Base-by-base conservation (phyloP, 768 basidiomycete species). In the Pleurotus sapidus region DNA sequence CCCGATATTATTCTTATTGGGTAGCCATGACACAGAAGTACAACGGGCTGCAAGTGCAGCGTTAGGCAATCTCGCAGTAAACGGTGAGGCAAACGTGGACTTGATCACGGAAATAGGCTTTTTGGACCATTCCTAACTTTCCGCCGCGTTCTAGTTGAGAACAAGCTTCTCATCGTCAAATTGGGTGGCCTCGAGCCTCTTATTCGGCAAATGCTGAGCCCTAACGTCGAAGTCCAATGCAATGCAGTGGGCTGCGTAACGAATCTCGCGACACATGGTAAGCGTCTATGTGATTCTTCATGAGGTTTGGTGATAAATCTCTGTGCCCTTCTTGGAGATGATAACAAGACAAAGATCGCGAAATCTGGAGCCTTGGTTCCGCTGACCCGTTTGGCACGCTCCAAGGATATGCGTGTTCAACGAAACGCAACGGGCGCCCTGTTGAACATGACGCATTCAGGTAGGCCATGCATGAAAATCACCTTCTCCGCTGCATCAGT, bases 261-360 rank as follows among this genome's bases (percentile, higher is more conserved):
- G 15, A 99, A 99, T 70, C 82, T 99, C 45, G 97, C 97, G 12
- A 99, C 96, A 1, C 96, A 98, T 74, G 96, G 95, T 96, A 57
- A 55, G 85, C 71, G 24, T 54, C 55, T 59, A 57, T 46, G 27
- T 45, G 45, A 11, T 63, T 53, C 57, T 43, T n/a, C 18, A 46
- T 30, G 45, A 20, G 45, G 38, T 24, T 56, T 62, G 30, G 30
- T 34, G 30, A 34, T 34, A 11, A 34, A 34, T 34, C 11, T 34
- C 27, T 11, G 30, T n/a, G 46, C 59, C 27, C 17, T 38, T 20
- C 23, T 27, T 54, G 49, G 61, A 97, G 95, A 99, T 67, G 97
- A 99, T 71, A 99, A 99, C 82, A 99, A 99, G 82, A 97, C 94
- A 50, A 97, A 96, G 82, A 99, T 99, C 57, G 97, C 97, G 40